Evolutionary conservation across 768 basidiomycete species (phyloP).

Genomic region (Psilocybe cubensis): DNA sequence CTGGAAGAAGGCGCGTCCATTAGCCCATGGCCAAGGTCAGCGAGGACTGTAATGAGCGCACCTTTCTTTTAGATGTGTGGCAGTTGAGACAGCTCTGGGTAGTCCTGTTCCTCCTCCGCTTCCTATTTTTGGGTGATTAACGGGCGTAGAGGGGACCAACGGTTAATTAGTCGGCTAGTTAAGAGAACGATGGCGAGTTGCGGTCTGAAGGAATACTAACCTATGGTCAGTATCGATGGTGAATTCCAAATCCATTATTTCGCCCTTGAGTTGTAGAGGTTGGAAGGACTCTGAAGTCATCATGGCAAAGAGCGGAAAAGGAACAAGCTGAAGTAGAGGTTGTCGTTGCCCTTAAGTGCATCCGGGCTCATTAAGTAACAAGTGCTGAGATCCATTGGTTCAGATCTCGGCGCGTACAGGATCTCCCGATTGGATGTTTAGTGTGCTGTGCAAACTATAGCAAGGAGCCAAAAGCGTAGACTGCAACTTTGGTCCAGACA

Average conservation of each 20-base stretch:
- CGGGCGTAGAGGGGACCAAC: constrained; percentile 47
- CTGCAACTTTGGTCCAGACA: constrained; percentile 20
- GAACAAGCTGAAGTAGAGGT: constrained; percentile 50
- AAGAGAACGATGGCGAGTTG: constrained; percentile 22
- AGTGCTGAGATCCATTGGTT: constrained; percentile 32
- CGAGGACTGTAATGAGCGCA: constrained; percentile 33
- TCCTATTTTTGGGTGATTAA: constrained; percentile 59
- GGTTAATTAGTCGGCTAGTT: constrained; percentile 54
- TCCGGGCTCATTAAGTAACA: constrained; percentile 66
- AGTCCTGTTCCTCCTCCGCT: constrained; percentile 88
- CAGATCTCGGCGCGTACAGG: constrained; percentile 49
- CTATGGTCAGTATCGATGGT: constrained; percentile 71
- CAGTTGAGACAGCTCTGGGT: constrained; percentile 90
- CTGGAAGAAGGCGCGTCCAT: constrained; percentile 39
- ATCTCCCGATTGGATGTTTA: constrained; percentile 31
- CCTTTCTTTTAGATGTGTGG: constrained; percentile 94
- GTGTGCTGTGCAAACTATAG: background rate
- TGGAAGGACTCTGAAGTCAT: constrained; percentile 57
- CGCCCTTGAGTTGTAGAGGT: constrained; percentile 71
- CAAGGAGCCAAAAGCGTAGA: background rate
- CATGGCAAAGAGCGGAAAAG: constrained; percentile 53
- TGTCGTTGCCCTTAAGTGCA: constrained; percentile 53
- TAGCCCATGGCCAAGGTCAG: constrained; percentile 5
- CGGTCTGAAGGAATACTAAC: constrained; percentile 35
- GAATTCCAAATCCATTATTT: constrained; percentile 80